These are phyloP conservation scores for Ceratocystis papillata DNA, from an alignment of 2,329 filamentous ascomycete genomes.

Conservation along the genomic window DNA sequence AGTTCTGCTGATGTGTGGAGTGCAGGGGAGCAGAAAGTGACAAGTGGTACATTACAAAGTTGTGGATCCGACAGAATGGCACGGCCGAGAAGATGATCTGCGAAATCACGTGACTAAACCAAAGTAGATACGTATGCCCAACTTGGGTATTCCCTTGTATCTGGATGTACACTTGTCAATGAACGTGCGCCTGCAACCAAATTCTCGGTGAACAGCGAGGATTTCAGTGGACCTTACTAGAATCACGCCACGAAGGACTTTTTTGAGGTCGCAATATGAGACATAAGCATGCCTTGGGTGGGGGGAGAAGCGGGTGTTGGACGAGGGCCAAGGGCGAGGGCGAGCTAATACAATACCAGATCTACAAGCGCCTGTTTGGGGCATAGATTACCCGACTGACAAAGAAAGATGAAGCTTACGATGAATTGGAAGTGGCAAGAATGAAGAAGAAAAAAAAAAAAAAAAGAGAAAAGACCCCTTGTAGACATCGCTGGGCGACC, in stretches of 20 bases:
- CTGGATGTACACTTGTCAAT: background rate
- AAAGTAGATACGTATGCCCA: background rate
- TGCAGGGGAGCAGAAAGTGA: background rate
- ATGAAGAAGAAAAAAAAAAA: background rate
- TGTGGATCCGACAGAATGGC: background rate
- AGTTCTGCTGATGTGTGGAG: background rate
- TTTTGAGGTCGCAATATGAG: background rate
- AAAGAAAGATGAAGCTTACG: background rate
- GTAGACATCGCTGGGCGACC: background rate
- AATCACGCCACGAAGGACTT: conserved; percentile 1
- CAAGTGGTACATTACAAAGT: background rate
- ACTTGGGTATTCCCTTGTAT: background rate
- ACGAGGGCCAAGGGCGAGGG: background rate
- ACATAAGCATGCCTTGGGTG: background rate
- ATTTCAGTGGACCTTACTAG: conserved; percentile 11
- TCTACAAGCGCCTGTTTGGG: background rate
- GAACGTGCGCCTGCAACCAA: conserved; percentile 5
- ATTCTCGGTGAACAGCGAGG: conserved; percentile 9
- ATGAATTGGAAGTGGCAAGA: background rate
- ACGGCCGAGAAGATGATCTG: background rate
- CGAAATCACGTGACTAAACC: background rate
- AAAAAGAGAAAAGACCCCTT: background rate
- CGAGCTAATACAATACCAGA: background rate
- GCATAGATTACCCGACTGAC: background rate
- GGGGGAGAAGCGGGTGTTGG: background rate